phyloP scores from a whole-genome alignment of 371 early-diverging fungal genomes.

The Dentiscutata heterogama region DNA sequence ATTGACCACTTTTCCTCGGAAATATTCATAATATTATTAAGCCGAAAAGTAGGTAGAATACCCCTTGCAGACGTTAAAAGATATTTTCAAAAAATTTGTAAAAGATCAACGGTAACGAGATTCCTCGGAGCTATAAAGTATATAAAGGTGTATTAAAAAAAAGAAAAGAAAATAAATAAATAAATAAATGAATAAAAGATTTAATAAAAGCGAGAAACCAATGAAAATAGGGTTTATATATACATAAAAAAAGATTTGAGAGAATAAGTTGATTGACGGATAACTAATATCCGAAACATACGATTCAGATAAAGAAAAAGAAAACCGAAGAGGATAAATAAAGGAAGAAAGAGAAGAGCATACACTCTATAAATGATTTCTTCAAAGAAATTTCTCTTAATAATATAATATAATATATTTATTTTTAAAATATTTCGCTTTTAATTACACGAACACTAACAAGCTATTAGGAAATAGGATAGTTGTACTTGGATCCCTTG shows the following conservation, averaged over 20 bases:
- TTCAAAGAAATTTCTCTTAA: too few relatives aligned
- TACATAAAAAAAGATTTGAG: too few relatives aligned
- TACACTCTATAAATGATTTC: too few relatives aligned
- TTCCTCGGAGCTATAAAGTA: not conserved
- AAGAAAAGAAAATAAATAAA: not conserved
- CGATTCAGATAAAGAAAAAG: not conserved
- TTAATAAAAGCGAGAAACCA: not conserved
- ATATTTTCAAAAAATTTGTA: not conserved
- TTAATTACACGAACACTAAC: constrained; percentile 22
- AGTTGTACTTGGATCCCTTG: constrained; percentile 41
- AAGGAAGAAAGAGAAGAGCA: not conserved
- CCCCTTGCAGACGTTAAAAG: too few relatives aligned
- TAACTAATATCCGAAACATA: too few relatives aligned
- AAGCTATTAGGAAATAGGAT: constrained; percentile 32
- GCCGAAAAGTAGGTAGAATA: too few relatives aligned
- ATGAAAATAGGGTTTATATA: not conserved
- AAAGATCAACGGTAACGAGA: not conserved
- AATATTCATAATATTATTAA: constrained; percentile 23
- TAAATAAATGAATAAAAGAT: not conserved
- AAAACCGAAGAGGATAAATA: not conserved
- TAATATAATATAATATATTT: too few relatives aligned
- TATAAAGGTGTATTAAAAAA: not conserved
- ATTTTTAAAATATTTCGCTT: not conserved
- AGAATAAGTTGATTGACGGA: too few relatives aligned
- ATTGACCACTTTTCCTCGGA: constrained; percentile 45